Evolutionary conservation across 2,329 filamentous ascomycete genomes (phyloP), one percentile per base, ranked within the genome.

Genomic region (Colletotrichum destructivum): DNA sequence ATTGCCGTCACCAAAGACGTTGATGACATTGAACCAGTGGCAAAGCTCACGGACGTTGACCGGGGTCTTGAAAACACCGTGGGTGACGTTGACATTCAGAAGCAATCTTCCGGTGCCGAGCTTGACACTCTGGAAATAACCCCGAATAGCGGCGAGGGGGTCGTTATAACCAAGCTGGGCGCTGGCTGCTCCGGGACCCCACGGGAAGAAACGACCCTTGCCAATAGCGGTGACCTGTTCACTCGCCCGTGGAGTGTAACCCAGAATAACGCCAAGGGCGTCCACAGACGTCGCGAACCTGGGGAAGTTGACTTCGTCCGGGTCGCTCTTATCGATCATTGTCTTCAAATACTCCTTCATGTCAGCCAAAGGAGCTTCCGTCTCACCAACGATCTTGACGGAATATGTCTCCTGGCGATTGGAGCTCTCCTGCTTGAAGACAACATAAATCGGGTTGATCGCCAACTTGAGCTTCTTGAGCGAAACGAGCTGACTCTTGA

Each of bases 121-220:
- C 7, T 88, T 86, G 3, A 86, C 82, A 42, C 87, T 89, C 75
- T 88, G 86, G 67, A 89, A 89, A 74, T 87, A 89, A 1, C 88
- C 88, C 18, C 88, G 84, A 1, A 86, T 79, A 40, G 87, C 83
- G 9, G 80, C 55, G 23, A 87, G 79, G 9, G 79, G 79, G 0
- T 75, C 75, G 0, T 80, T 78, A 6, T 66, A 51, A 7, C 75
- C 76, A 5, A 86, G 75, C 0, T 76, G 64, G 0, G 67, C 54
- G 1, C 72, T 74, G 26, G 83, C 80, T 1, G 76, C 73, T 23
- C 61, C 66, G 3, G 77, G 55, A 9, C 81, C 78, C 59, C 85
- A 76, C 0, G 87, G 82, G 73, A 89, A 90, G 74, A 86, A 87
- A 1, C 87, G 84, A 9, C 82, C 84, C 46, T 79, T 81, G 23